Evolutionary conservation across 352 stramenopile species (phyloP).

Genomic region (Blastocystis sp.): DNA sequence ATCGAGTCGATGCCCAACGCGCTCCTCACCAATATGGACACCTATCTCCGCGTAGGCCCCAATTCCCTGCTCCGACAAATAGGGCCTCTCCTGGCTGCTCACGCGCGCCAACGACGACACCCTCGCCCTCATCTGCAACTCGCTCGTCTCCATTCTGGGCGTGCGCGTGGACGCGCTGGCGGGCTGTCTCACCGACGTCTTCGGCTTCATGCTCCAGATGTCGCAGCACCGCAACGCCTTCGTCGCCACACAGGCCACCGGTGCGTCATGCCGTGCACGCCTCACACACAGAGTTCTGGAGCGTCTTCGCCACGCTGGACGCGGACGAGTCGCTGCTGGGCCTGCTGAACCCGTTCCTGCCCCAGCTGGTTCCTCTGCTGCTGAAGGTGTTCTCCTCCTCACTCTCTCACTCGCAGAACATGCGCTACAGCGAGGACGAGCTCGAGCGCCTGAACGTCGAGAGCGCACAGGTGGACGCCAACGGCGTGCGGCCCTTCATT

Average conservation of each 20-base stretch:
- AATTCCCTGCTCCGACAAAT: background rate
- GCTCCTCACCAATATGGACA: constrained; percentile 57
- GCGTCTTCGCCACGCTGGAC: constrained; percentile 20
- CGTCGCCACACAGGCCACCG: constrained; percentile 57
- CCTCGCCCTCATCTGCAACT: constrained; percentile 50
- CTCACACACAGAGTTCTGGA: constrained; percentile 48
- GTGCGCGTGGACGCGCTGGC: constrained; percentile 15
- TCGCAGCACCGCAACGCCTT: constrained; percentile 33
- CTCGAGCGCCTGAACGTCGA: constrained; percentile 39
- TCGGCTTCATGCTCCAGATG: constrained; percentile 52
- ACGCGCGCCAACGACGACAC: constrained; percentile 25
- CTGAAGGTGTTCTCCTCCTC: background rate
- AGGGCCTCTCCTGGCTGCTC: constrained; percentile 30
- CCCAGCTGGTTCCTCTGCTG: constrained; percentile 24
- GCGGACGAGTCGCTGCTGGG: constrained; percentile 23
- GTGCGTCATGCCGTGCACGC: background rate
- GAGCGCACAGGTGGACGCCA: background rate
- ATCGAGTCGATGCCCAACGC: constrained; percentile 61
- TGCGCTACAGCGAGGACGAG: constrained; percentile 57
- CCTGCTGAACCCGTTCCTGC: background rate
- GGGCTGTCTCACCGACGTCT: constrained; percentile 30
- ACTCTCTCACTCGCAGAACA: constrained; percentile 5
- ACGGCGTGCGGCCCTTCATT: constrained; percentile 54
- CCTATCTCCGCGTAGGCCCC: constrained; percentile 20
- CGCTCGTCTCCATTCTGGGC: background rate